phyloP scores from a whole-genome alignment of 2,329 filamentous ascomycete genomes.

The Diaporthe vaccinii region DNA sequence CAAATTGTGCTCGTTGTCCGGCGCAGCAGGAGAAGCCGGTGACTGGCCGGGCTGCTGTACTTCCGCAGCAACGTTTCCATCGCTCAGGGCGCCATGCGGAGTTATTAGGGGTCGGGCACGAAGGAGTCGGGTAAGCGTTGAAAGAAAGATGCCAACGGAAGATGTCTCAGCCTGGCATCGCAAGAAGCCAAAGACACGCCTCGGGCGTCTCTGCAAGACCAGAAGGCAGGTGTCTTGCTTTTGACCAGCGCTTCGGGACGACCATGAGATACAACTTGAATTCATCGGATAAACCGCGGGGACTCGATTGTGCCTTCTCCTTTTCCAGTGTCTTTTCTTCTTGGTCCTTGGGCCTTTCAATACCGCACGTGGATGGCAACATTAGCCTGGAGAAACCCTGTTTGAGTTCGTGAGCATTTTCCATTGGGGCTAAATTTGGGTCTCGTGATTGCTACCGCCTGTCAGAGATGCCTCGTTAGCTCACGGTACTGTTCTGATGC shows the following conservation, averaged over 20 bases:
- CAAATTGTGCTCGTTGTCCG: neutral
- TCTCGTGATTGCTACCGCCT: conserved; percentile 15
- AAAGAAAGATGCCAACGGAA: neutral
- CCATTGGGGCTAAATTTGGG: neutral
- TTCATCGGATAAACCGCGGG: too few species aligned
- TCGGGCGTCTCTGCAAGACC: neutral
- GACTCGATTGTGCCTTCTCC: too few species aligned
- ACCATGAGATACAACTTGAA: neutral
- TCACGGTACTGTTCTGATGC: conserved; percentile 8
- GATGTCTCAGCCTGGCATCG: conserved; percentile 31
- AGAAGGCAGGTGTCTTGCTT: neutral
- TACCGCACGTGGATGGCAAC: neutral
- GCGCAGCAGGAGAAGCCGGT: neutral
- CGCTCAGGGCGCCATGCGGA: too few species aligned
- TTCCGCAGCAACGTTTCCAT: neutral
- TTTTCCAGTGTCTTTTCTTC: neutral
- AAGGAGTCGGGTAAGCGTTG: neutral
- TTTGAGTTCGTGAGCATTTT: neutral
- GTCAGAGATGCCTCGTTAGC: conserved; percentile 17
- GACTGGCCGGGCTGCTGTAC: neutral
- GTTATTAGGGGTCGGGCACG: neutral
- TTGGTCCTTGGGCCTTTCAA: too few species aligned
- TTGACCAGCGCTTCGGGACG: conserved; percentile 13
- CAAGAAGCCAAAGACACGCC: conserved; percentile 5
- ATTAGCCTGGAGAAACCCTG: conserved; percentile 19